These are phyloP conservation scores for Aureobasidium namibiae DNA, from an alignment of 2,329 filamentous ascomycete species.

Conservation along the genomic window DNA sequence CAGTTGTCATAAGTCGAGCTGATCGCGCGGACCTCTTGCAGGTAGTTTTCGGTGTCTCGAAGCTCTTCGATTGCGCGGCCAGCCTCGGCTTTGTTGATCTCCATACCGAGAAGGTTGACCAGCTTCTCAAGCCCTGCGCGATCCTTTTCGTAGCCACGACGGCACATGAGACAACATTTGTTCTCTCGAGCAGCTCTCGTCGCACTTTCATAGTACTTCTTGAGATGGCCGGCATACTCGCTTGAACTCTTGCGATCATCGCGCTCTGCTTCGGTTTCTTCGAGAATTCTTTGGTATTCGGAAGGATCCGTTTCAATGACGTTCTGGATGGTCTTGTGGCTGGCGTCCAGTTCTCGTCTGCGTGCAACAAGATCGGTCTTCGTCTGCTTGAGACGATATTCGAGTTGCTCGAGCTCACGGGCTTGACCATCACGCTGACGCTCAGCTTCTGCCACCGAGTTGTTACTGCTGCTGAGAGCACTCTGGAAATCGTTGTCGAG, in stretches of 20 bases:
- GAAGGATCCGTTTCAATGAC: slow-evolving; percentile 42
- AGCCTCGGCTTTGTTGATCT: slow-evolving; percentile 30
- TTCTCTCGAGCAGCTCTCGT: slow-evolving; percentile 57
- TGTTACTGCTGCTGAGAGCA: slow-evolving; percentile 49
- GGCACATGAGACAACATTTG: slow-evolving; percentile 70
- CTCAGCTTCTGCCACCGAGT: slow-evolving; percentile 55
- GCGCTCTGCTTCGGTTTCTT: slow-evolving; percentile 43
- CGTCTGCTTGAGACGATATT: slow-evolving; percentile 60
- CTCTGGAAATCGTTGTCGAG: slow-evolving; percentile 65
- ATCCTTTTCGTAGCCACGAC: slow-evolving; percentile 54
- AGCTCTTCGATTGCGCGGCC: slow-evolving; percentile 50
- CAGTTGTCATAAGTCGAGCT: slow-evolving; percentile 59
- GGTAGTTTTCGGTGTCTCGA: slow-evolving; percentile 50
- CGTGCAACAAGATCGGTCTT: slow-evolving; percentile 59
- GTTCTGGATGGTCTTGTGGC: slow-evolving; percentile 54
- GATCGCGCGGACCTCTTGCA: slow-evolving; percentile 49
- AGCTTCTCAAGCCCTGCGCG: slow-evolving; percentile 55
- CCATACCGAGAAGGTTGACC: slow-evolving; percentile 54
- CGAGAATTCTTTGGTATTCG: slow-evolving; percentile 45
- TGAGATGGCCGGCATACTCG: slow-evolving; percentile 38
- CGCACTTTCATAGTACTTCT: slow-evolving; percentile 54
- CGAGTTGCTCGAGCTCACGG: slow-evolving; percentile 67
- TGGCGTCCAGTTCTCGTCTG: slow-evolving; percentile 47
- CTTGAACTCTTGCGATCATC: slow-evolving; percentile 62
- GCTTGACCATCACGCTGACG: slow-evolving; percentile 61